Evolutionary conservation across 2,329 filamentous ascomycete genomes (phyloP), one percentile per base, ranked within the genome.

Genomic region (Penicillium italicum): DNA sequence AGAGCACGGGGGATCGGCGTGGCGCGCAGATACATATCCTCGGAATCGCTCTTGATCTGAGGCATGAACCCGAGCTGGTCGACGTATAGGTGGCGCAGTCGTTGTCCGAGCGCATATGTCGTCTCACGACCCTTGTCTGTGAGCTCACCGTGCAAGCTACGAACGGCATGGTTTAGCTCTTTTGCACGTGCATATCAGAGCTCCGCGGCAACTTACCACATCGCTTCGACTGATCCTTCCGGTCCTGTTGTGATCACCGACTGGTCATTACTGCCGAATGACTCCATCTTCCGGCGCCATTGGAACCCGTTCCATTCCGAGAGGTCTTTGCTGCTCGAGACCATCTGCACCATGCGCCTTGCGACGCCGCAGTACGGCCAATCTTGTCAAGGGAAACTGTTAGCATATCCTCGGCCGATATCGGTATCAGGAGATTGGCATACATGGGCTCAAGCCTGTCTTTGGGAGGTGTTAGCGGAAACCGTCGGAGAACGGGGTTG

Each of bases 311-410:
- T 80, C 83, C 83, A 87, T 50, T 75, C 69, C 34, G 73, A 77
- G 57, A 75, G 73, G 66, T 80, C 80, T 53, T 80, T 79, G 43
- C 76, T 81, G 37, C 76, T 77, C 60, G 84, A 77, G 24, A 86
- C 80, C 57, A 84, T 80, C 56, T 83, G 82, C 26, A 80, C 84
- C 70, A 97, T 82, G 62, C 87, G 86, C 56, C 85, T 83, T 22
- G 89, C 89, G 53, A 87, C 84, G 62, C 84, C 83, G 76, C 94
- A 99, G 76, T 97, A 97, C 1, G 94, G 91, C 94, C 94, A 99
- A 74, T 85, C 81, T 80, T 45, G 6, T n/a, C 24, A 24, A 20
- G 4, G 61, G 42, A 47, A 34, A 52, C 64, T 53, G 51, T 71
- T 62, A 58, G 66, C 57, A 38, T 22, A 38, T 31, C 10, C 18